These are phyloP conservation scores for Aureobasidium pullulans DNA, from an alignment of 2,329 filamentous ascomycete species.

Conservation along the genomic window DNA sequence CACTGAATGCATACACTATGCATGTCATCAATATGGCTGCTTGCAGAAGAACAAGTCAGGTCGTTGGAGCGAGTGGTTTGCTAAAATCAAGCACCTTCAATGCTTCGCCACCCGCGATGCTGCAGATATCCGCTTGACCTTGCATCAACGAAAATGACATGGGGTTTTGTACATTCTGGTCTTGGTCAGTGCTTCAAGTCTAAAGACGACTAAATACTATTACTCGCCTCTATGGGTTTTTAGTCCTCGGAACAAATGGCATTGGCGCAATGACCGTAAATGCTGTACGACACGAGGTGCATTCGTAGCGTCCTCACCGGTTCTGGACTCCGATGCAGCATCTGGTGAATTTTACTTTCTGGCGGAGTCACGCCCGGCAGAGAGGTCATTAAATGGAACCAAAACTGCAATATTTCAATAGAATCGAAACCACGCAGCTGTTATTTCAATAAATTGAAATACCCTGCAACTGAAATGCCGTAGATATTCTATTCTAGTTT, in stretches of 20 bases:
- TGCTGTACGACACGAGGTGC: not conserved
- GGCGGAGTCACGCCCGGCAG: not conserved
- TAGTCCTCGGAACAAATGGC: not conserved
- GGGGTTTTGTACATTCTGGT: no score
- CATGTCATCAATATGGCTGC: constrained; percentile 3
- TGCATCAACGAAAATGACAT: not conserved
- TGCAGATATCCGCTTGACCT: not conserved
- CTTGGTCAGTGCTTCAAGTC: no score
- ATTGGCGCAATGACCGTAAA: not conserved
- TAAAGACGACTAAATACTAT: no score
- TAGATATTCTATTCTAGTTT: no score
- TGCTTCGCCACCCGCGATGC: not conserved
- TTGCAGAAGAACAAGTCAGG: not conserved
- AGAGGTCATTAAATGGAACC: no score
- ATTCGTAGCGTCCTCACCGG: not conserved
- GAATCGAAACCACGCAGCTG: no score
- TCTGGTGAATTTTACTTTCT: not conserved
- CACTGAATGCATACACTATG: not conserved
- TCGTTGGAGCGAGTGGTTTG: not conserved
- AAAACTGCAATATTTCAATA: no score
- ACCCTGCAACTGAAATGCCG: no score
- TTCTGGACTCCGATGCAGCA: not conserved
- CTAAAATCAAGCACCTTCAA: not conserved
- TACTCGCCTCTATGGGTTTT: not conserved
- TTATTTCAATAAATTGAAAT: no score